phyloP scores from a whole-genome alignment of 2,329 filamentous ascomycete genomes.

The Sporothrix curviconia region DNA sequence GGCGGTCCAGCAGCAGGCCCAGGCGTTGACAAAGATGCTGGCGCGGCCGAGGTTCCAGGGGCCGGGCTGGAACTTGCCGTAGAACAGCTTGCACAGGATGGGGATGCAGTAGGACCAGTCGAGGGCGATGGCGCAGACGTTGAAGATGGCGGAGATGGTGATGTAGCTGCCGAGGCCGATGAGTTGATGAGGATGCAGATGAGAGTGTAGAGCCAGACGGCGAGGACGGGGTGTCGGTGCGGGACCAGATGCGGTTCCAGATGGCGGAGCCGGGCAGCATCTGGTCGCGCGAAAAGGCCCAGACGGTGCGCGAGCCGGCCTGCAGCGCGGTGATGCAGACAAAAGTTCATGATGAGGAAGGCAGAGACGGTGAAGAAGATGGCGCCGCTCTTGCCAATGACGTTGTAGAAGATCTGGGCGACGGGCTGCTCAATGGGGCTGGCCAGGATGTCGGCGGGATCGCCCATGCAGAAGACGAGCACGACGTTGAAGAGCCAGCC shows the following conservation, averaged over 20 bases:
- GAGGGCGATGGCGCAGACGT: conserved; percentile 47
- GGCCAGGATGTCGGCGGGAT: conserved; percentile 38
- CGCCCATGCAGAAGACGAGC: conserved; percentile 50
- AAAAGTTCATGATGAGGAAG: conserved; percentile 52
- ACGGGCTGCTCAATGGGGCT: conserved; percentile 45
- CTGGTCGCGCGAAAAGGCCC: conserved; percentile 48
- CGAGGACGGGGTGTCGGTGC: conserved; percentile 44
- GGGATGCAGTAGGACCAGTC: conserved; percentile 52
- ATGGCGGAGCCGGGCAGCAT: conserved; percentile 40
- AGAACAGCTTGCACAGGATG: conserved; percentile 46
- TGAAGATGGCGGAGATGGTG: conserved; percentile 47
- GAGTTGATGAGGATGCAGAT: conserved; percentile 52
- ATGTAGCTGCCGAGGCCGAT: conserved; percentile 51
- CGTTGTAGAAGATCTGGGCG: conserved; percentile 52
- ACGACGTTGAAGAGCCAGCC: conserved; percentile 55
- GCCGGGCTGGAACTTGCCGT: conserved; percentile 41
- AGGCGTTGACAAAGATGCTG: conserved; percentile 37
- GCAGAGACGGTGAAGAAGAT: conserved; percentile 51
- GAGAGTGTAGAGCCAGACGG: conserved; percentile 50
- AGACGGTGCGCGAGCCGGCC: conserved; percentile 46
- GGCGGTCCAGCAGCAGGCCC: conserved; percentile 44
- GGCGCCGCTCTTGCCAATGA: conserved; percentile 45
- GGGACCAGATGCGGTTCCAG: conserved; percentile 43
- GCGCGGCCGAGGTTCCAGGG: conserved; percentile 45
- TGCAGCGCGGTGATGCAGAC: conserved; percentile 53